phyloP scores from a whole-genome alignment of 1,139 yeast genomes.

The Candida sp. region DNA sequence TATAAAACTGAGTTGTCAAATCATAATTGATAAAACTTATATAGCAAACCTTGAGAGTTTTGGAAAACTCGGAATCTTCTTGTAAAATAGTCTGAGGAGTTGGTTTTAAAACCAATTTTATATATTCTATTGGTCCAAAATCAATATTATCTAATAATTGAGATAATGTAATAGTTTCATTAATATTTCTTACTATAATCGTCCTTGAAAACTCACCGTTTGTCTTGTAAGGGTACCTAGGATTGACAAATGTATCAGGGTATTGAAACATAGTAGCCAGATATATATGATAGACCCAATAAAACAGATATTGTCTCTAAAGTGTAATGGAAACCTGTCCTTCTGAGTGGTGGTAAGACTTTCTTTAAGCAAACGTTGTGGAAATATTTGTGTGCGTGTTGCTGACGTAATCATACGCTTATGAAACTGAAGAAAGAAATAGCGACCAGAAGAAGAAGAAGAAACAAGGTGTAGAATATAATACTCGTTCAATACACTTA shows the following conservation, averaged over 20 bases:
- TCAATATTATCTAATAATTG: constrained; percentile 34
- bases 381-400: neutral
- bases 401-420: neutral
- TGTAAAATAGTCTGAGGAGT: constrained; percentile 16
- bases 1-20: constrained; percentile 32
- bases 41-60: constrained; percentile 26
- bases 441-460: too few relatives aligned
- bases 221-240: constrained; percentile 23
- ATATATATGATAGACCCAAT: too few relatives aligned
- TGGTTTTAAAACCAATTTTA: constrained; percentile 31
- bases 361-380: neutral
- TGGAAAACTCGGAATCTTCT: constrained; percentile 2
- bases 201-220: constrained; percentile 26
- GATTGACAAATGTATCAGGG: neutral
- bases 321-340: too few relatives aligned
- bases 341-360: too few relatives aligned
- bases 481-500: too few relatives aligned
- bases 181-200: constrained; percentile 29
- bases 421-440: too few relatives aligned
- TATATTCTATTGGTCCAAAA: constrained; percentile 43
- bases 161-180: constrained; percentile 21
- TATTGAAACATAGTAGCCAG: neutral
- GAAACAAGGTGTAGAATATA: too few relatives aligned
- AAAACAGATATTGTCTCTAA: too few relatives aligned
- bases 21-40: constrained; percentile 40